Evolutionary conservation across 345 rosid genomes (phyloP), one percentile per base, ranked within the genome.

Genomic region (Brassica napus): DNA sequence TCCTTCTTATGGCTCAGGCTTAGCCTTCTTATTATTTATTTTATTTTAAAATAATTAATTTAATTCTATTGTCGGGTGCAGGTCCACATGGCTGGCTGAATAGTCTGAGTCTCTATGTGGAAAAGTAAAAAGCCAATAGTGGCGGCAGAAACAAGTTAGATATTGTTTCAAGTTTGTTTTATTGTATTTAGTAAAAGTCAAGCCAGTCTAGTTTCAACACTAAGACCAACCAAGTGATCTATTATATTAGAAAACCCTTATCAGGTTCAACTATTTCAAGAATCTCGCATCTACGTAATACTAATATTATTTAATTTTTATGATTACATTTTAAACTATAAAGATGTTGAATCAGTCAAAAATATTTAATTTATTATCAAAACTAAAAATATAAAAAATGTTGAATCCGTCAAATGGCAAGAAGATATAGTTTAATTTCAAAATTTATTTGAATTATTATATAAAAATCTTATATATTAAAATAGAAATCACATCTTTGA

Each of bases 61-160:
- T 4, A 23, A 9, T 5, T 60, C 12, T 60, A 26, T 60, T 11
- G 49, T 49, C 31, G 16, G 39, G 4, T 5, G 34, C 52, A 23
- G 52, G 63, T 74, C 70, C 34, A 49, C 9, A 18, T 63, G 62
- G 61, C 34, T 42, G 34, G 71, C 71, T 24, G 31, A 28, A 14
- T 3, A 42, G 52, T 14, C 60, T 21, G 2, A 67, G 34, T 14
- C 60, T 34, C 47, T 49, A n/a, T 30, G 77, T 52, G 3, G 77
- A 74, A 65, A 32, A 52, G 64, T 74, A 74, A 65, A 65, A 54
- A 64, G 71, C 77, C 71, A 31, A 11, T 11, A 26, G 34, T 4
- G 65, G 16, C 65, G 65, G 65, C 65, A 26, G 8, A 26, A 60
- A 60, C 8, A 26, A 26, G 15, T 9, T 60, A 26, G 26, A 26